These are phyloP conservation scores for Neurospora tetrasperma DNA, from an alignment of 495 filamentous ascomycete genomes.

Conservation along the genomic window DNA sequence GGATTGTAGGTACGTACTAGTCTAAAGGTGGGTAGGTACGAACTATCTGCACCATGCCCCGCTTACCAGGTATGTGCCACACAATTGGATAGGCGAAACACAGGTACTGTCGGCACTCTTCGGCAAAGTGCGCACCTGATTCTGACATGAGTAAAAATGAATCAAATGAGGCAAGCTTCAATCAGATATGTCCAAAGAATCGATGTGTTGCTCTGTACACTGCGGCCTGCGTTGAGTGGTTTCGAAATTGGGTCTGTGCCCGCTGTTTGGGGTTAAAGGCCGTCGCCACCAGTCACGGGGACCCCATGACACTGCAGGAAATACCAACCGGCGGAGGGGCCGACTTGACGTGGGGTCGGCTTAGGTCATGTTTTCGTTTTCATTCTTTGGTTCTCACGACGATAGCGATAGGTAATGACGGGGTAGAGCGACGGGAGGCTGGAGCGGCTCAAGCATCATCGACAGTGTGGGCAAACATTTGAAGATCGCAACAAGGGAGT, in stretches of 20 bases:
- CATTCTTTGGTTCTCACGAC: background rate
- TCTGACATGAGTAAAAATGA: background rate
- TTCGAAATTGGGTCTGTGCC: background rate
- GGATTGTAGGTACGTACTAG: too few species aligned
- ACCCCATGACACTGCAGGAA: background rate
- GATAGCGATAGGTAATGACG: background rate
- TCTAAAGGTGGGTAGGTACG: background rate
- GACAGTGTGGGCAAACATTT: background rate
- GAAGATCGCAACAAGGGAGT: too few species aligned
- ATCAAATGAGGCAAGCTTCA: background rate
- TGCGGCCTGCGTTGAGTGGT: background rate
- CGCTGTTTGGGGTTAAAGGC: background rate
- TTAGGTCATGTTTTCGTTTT: background rate
- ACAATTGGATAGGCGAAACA: background rate
- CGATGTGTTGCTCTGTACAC: background rate
- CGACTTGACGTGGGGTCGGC: background rate
- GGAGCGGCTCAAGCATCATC: background rate
- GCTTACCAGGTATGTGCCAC: background rate
- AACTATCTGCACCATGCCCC: background rate
- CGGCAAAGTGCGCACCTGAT: background rate
- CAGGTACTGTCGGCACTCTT: background rate
- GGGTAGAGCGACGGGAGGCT: background rate
- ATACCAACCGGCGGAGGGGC: background rate
- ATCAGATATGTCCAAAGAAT: background rate
- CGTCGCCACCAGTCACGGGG: background rate